A percentile compares a stretch with the other conserved stretches of the same genome.
These are phyloP conservation scores for Starmerella davenportii DNA, from an alignment of 805 yeast species.

Conservation along the genomic window DNA sequence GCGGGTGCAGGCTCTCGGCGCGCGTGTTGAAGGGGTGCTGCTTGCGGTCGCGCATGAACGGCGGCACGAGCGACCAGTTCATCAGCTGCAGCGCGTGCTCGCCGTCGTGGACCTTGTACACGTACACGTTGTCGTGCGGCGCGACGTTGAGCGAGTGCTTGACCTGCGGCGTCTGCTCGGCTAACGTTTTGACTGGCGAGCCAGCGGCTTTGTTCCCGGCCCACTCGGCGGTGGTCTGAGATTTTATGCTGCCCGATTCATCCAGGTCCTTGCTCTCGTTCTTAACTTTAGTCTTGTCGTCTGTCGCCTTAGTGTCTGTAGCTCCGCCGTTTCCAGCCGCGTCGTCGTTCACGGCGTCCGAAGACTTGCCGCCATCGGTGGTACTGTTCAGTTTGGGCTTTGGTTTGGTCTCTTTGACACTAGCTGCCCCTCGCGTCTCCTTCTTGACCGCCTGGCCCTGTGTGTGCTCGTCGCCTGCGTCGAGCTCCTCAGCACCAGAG, in stretches of 20 bases:
- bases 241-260: neutral
- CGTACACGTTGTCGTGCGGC: slow-evolving; percentile 8
- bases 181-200: no score
- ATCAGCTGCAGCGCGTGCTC: slow-evolving; percentile 22
- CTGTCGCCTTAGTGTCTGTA: neutral
- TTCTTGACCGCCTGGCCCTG: neutral
- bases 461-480: neutral
- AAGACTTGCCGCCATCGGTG: neutral
- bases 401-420: neutral
- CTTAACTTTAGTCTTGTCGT: no score
- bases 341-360: neutral
- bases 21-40: slow-evolving; percentile 47
- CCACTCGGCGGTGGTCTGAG: no score
- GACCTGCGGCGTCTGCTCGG: no score
- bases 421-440: no score
- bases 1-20: slow-evolving; percentile 36
- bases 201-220: neutral
- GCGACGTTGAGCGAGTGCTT: slow-evolving; percentile 8
- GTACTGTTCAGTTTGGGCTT: neutral
- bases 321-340: neutral
- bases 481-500: neutral
- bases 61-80: slow-evolving; percentile 70
- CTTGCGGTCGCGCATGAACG: slow-evolving; percentile 11
- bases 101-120: slow-evolving; percentile 1
- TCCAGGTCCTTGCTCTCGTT: neutral